phyloP scores from a whole-genome alignment of 228 moss, liverwort and hornwort genomes.

The Sphagnum fallax region DNA sequence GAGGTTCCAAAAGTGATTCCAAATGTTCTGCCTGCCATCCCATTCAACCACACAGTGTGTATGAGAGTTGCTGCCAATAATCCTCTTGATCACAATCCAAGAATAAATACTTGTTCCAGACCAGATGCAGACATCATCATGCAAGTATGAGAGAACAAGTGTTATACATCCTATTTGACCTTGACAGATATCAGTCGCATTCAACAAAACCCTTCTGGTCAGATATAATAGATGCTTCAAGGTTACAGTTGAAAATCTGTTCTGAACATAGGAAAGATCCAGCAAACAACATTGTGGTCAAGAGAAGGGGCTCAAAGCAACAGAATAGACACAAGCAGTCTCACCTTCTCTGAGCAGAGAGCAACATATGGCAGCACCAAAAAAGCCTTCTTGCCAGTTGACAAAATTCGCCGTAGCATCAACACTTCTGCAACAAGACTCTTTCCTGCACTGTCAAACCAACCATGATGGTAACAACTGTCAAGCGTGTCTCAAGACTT shows the following conservation, averaged over 20 bases:
- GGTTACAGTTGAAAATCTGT: no score
- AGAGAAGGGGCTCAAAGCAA: no score
- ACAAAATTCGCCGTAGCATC: conserved; percentile 70
- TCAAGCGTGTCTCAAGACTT: no score
- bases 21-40: conserved; percentile 84
- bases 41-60: background rate
- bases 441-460: conserved; percentile 84
- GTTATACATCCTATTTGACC: no score
- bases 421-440: conserved; percentile 92
- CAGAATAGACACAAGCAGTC: background rate
- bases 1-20: conserved; percentile 77
- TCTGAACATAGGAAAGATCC: no score
- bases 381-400: conserved; percentile 76
- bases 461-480: conserved; percentile 6
- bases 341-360: conserved; percentile 90
- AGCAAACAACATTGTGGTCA: no score
- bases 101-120: background rate
- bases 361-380: conserved; percentile 92
- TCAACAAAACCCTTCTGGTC: background rate
- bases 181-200: no score
- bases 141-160: background rate
- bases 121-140: no score
- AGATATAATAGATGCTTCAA: no score
- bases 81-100: background rate
- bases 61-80: background rate